A percentile compares a stretch with the other conserved stretches of the same genome.
These are phyloP conservation scores for Handroanthus guayacan DNA, from an alignment of 257 asterid species.

Conservation along the genomic window DNA sequence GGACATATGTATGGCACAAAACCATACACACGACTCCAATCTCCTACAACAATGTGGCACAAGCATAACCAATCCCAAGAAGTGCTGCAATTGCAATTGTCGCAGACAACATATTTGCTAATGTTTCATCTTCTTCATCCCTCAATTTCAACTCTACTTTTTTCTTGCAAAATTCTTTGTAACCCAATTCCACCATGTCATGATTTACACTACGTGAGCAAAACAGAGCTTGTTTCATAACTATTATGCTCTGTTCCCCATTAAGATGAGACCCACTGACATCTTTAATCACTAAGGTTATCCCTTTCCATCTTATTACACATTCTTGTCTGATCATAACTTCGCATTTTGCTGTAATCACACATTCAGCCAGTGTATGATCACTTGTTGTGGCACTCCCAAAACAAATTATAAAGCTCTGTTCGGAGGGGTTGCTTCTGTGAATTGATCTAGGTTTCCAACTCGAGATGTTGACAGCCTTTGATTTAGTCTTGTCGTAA, in stretches of 20 bases:
- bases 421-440: not conserved
- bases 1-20: too few relatives aligned
- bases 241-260: slow-evolving; percentile 28
- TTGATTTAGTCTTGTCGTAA: slow-evolving; percentile 6
- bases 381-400: slow-evolving; percentile 5
- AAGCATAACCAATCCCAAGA: slow-evolving; percentile 32
- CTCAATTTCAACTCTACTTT: slow-evolving; percentile 12
- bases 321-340: slow-evolving; percentile 26
- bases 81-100: slow-evolving; percentile 34
- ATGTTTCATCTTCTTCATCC: slow-evolving; percentile 18
- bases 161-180: slow-evolving; percentile 14
- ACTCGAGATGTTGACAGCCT: slow-evolving; percentile 34
- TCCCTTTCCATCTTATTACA: slow-evolving; percentile 27
- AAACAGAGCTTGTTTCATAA: slow-evolving; percentile 20
- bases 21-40: not conserved
- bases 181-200: slow-evolving; percentile 23
- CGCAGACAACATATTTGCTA: slow-evolving; percentile 26
- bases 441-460: slow-evolving; percentile 32
- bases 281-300: slow-evolving; percentile 27
- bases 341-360: slow-evolving; percentile 26
- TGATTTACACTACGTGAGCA: slow-evolving; percentile 33
- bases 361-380: slow-evolving; percentile 17
- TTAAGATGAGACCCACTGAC: slow-evolving; percentile 30
- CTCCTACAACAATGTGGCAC: slow-evolving; percentile 30
- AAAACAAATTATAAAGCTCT: slow-evolving; percentile 26